Evolutionary conservation across 768 basidiomycete genomes (phyloP), one percentile per base, ranked within the genome.

Genomic region (Daedaleopsis sinensis): DNA sequence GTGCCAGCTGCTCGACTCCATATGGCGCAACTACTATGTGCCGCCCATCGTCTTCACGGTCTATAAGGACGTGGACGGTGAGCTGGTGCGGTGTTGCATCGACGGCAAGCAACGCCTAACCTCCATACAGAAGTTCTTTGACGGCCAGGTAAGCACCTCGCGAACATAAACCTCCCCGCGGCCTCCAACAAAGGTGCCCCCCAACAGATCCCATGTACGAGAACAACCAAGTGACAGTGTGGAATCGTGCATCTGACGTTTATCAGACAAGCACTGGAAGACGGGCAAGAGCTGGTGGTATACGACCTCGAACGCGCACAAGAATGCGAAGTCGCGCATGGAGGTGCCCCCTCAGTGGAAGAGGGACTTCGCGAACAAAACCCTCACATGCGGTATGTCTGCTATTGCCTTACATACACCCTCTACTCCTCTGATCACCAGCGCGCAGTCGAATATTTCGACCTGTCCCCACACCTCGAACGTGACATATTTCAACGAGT

Each of bases 401-500:
- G 3, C 27, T 32, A 32, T 32, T 32, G 46, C 12, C 46, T 44
- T 37, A 47, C 12, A n/a, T 27, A 52, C 10, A 44, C 54, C 3
- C n/a, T 18, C 23, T 21, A 37, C 38, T 19, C 24, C 19, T n/a
- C 18, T 42, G 15, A 35, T 7, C 19, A 9, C 21, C 1, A 19
- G 36, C 15, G 6, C 12, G 21, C 56, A 93, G 91, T 91, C 51
- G 89, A 92, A 72, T 94, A 93, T 65, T 72, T 77, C 38, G 71
- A 77, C 32, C 74, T 94, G 1, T 71, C 79, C 2, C 78, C 82
- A 13, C 77, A 78, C 6, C 75, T 79, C 5, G 91, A 94, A 71
- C 84, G 91, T 52, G 92, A 94, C 55, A 87, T 93, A 21, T 92
- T 91, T 68, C 88, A 91, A 66, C 80, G 93, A 27, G 92, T 94